phyloP scores from a whole-genome alignment of 305 asterid genomes.

The Fraxinus albicans region DNA sequence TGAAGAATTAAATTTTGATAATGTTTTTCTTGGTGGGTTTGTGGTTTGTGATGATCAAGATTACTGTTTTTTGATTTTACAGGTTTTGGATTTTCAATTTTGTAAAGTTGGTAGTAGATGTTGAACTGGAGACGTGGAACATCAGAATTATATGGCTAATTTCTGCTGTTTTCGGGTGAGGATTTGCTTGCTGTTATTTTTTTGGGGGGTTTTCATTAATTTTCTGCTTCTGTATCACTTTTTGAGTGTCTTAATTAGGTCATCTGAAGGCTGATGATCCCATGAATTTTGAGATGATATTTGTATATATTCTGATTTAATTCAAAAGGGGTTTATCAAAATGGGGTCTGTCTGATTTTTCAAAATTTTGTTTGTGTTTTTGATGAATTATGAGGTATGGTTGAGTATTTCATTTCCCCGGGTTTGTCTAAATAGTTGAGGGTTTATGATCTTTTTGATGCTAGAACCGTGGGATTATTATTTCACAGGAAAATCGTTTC shows the following conservation, averaged over 20 bases:
- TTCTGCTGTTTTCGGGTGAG: constrained; percentile 77
- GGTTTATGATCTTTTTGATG: neutral
- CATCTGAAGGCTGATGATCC: neutral
- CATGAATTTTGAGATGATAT: neutral
- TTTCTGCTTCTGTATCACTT: neutral
- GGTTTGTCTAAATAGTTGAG: neutral
- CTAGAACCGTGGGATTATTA: neutral
- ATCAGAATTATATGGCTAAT: constrained; percentile 54
- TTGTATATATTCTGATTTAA: neutral
- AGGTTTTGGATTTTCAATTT: constrained; percentile 44
- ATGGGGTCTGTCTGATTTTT: neutral
- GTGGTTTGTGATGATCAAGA: constrained; percentile 30
- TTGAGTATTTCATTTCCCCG: neutral
- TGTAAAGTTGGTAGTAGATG: constrained; percentile 45
- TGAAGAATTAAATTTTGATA: constrained; percentile 33
- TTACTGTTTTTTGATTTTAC: constrained; percentile 15
- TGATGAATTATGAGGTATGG: constrained; percentile 23
- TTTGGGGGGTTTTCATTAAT: neutral
- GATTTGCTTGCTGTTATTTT: neutral
- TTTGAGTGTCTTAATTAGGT: neutral
- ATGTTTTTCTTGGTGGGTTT: constrained; percentile 13
- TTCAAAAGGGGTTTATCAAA: neutral
- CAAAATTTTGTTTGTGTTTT: neutral
- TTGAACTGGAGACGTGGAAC: constrained; percentile 39
- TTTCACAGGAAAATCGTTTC: neutral